Evolutionary conservation across 1,139 yeast species (phyloP).

Genomic region (Chernovozyma sophiae-reginae): DNA sequence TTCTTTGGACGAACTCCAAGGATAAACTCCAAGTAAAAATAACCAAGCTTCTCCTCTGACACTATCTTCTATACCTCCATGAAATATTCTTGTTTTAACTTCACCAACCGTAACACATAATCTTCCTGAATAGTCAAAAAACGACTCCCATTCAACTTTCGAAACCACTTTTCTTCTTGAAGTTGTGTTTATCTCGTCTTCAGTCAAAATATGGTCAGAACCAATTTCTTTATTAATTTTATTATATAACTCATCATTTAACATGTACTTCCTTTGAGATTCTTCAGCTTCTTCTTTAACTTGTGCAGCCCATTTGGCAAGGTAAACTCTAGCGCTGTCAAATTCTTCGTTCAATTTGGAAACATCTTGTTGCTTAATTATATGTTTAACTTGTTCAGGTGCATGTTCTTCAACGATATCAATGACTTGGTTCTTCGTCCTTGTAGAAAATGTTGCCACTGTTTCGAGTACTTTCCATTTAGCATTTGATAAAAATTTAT

Average conservation of each 20-base stretch:
- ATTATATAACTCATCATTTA: constrained; percentile 58
- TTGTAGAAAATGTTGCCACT: constrained; percentile 75
- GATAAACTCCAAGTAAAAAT: constrained; percentile 74
- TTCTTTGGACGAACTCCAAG: constrained; percentile 77
- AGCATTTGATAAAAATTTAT: constrained; percentile 56
- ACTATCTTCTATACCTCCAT: constrained; percentile 69
- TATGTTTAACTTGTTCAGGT: constrained; percentile 59
- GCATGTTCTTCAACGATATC: constrained; percentile 62
- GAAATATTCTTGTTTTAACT: constrained; percentile 78
- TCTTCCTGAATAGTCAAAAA: constrained; percentile 77
- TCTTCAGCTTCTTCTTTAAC: constrained; percentile 90
- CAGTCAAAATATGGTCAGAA: constrained; percentile 52
- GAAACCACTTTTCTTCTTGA: constrained; percentile 66
- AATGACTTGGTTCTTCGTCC: constrained; percentile 56
- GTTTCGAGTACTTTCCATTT: constrained; percentile 86
- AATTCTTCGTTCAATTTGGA: constrained; percentile 80
- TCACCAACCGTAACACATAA: constrained; percentile 69
- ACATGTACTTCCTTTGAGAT: constrained; percentile 54
- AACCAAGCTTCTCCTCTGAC: constrained; percentile 81
- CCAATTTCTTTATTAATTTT: constrained; percentile 69
- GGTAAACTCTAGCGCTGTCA: constrained; percentile 84
- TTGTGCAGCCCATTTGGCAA: constrained; percentile 96
- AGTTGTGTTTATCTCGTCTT: constrained; percentile 54
- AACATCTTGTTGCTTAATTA: constrained; percentile 77
- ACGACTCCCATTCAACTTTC: constrained; percentile 76